phyloP scores from a whole-genome alignment of 1,284 basidiomycete species.

The Trametes hirsuta region DNA sequence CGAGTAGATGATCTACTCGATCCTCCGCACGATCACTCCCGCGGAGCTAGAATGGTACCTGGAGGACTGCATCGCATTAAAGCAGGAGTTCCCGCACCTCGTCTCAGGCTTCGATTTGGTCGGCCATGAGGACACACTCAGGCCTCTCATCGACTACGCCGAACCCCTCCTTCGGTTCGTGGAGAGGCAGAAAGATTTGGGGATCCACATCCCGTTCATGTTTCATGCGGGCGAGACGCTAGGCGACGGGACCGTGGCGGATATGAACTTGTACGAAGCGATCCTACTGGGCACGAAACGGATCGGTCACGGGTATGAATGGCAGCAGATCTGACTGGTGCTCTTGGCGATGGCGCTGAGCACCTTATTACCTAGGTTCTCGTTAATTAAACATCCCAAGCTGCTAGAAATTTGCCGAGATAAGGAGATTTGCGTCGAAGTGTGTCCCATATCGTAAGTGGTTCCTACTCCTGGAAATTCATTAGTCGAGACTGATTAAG shows the following conservation, averaged over 20 bases:
- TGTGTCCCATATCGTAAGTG: constrained; percentile 73
- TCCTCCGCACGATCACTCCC: constrained; percentile 57
- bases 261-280: constrained; percentile 79
- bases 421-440: constrained; percentile 65
- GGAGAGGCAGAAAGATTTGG: constrained; percentile 55
- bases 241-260: constrained; percentile 70
- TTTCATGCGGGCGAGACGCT: constrained; percentile 83
- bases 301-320: constrained; percentile 73
- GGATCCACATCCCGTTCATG: constrained; percentile 74
- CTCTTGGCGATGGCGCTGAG: not conserved
- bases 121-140: constrained; percentile 69
- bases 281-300: constrained; percentile 76
- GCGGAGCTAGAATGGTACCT: constrained; percentile 68
- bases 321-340: not conserved
- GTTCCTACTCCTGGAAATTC: constrained; percentile 2
- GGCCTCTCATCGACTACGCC: constrained; percentile 67
- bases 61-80: constrained; percentile 74
- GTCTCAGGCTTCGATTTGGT: constrained; percentile 83
- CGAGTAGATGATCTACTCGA: constrained; percentile 70
- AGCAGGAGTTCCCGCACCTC: constrained; percentile 73
- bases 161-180: constrained; percentile 65
- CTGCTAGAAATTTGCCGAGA: constrained; percentile 69
- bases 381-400: constrained; percentile 72
- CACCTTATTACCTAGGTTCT: constrained; percentile 49
- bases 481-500: not conserved